Evolutionary conservation across 176 grass and related monocot species (phyloP), one percentile per base, ranked within the genome.

Genomic region (Triticum urartu): DNA sequence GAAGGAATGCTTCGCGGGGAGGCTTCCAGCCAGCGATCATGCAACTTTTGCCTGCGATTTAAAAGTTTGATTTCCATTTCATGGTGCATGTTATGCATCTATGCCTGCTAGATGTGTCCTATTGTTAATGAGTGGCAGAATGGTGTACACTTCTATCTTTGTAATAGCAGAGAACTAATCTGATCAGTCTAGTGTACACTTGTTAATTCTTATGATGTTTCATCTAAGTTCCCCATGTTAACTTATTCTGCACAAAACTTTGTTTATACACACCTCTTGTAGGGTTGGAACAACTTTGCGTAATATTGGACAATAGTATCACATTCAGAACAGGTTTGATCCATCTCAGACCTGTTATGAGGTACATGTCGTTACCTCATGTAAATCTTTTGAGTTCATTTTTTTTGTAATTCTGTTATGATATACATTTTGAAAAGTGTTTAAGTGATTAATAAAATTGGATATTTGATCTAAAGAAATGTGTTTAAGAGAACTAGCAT

Each of bases 241-340:
- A 7, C 18, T 42, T 70, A 63, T 45, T 36, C 52, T 73, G n/a
- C 35, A 18, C 48, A 40, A 69, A 69, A 81, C 36, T 1, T 68
- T 26, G 39, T 40, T 66, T 65, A 85, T 64, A 66, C 61, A 69
- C 82, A 22, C 14, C 66, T 87, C 67, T 86, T 85, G 35, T 86
- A 98, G 95, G 35, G 89, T 98, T 63, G 95, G 88, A 59, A 89
- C 86, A 72, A 86, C 90, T 83, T 84, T 95, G 85, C 93, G 77
- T 90, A 98, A 79, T 86, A 86, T 98, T 79, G 95, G 95, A 22
- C 83, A 84, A 22, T 91, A 88, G 76, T 95, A 98, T 82, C 80
- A 95, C 75, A 43, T 87, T 79, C 91, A 95, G 47, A 43, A 18
- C 67, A 95, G 84, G 62, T 82, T 95, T 90, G 65, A 88, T 83